A percentile compares a stretch with the other conserved stretches of the same genome.
Evolutionary conservation across 192 early-diverging fungal genomes (phyloP).

Genomic region (Backusella sp.): DNA sequence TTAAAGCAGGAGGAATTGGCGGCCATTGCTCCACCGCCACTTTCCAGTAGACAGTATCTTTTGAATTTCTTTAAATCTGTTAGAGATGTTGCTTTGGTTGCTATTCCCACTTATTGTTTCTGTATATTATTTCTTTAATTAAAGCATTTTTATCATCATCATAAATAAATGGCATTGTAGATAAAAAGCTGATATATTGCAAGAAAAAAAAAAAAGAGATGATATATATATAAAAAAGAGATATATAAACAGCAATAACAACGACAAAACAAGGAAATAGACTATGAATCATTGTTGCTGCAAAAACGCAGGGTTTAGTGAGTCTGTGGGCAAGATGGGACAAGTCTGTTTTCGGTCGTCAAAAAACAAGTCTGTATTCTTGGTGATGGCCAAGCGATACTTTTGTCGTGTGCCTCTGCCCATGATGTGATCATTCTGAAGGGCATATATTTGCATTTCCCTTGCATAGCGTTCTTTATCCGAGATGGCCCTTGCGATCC

Average conservation of each 20-base stretch:
- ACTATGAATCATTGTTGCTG: neutral
- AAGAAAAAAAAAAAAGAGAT: too few relatives aligned
- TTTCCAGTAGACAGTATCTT: neutral
- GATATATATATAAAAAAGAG: too few relatives aligned
- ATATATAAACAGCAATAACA: too few relatives aligned
- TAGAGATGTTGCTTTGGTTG: neutral
- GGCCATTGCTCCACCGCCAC: neutral
- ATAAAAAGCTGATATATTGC: neutral
- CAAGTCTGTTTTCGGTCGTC: neutral
- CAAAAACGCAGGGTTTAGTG: neutral
- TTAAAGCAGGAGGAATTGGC: conserved; percentile 8
- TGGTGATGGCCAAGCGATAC: conserved; percentile 6
- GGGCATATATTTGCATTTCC: conserved; percentile 51
- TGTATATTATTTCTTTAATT: conserved; percentile 4
- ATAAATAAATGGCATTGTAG: neutral
- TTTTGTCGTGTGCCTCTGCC: conserved; percentile 29
- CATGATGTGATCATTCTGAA: conserved; percentile 13
- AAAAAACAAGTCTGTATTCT: neutral
- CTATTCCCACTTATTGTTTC: neutral
- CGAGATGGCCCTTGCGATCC: conserved; percentile 46
- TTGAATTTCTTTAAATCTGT: neutral
- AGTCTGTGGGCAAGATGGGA: neutral
- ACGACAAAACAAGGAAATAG: too few relatives aligned
- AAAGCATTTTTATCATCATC: neutral
- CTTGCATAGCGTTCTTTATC: conserved; percentile 62